Conservation (phyloP, 495 filamentous ascomycete genomes). For the Annulohypoxylon maeteangense region DNA sequence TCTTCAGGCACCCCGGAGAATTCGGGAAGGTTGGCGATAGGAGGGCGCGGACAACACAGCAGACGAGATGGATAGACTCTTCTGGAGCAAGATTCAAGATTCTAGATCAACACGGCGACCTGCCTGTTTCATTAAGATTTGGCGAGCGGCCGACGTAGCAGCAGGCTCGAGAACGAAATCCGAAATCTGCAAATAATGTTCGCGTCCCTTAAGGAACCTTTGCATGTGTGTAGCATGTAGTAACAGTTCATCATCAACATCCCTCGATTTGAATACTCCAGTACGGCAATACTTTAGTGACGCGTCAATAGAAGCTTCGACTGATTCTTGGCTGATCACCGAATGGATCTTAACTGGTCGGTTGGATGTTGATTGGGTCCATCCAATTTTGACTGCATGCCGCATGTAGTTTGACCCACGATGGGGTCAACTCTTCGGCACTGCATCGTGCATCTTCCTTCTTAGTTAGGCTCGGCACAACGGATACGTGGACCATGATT, state of each 20-base stretch:
- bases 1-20: constrained; percentile 48
- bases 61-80: constrained; percentile 9
- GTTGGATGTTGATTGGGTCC: constrained; percentile 26
- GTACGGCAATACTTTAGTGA: constrained; percentile 25
- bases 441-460: constrained; percentile 37
- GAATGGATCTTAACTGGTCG: constrained; percentile 8
- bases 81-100: constrained; percentile 19
- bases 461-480: constrained; percentile 41
- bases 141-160: constrained; percentile 27
- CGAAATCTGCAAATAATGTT: constrained; percentile 8
- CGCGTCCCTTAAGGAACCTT: constrained; percentile 12
- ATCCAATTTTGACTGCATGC: constrained; percentile 38
- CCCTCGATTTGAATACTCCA: neutral
- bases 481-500: constrained; percentile 39
- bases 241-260: constrained; percentile 19
- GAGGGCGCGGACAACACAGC: constrained; percentile 31
- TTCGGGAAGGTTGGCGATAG: constrained; percentile 45
- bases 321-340: constrained; percentile 15
- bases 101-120: constrained; percentile 41
- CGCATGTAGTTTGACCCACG: constrained; percentile 36
- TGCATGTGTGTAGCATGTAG: constrained; percentile 22
- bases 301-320: constrained; percentile 42
- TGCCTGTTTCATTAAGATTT: constrained; percentile 35
- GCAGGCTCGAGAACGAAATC: constrained; percentile 15
- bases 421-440: constrained; percentile 39